Evolutionary conservation across 768 basidiomycete species (phyloP).

Genomic region (Leccinum fibrillosum): DNA sequence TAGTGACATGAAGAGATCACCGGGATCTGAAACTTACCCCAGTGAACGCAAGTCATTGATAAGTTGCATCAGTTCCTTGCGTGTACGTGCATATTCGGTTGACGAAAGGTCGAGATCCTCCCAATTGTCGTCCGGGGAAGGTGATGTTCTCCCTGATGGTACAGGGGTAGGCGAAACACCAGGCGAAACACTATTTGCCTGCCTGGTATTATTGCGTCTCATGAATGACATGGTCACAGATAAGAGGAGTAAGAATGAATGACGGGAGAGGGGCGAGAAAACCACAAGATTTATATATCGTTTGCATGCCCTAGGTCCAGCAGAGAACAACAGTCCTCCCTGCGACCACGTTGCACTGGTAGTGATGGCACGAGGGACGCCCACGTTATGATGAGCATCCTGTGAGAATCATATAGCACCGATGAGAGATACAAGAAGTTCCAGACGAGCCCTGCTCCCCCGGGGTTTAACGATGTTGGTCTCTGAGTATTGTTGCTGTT

Average conservation of each 20-base stretch:
- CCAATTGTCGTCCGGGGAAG: conserved; percentile 14
- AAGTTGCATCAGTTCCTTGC: conserved; percentile 39
- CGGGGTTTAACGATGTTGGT: neutral
- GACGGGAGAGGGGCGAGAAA: neutral
- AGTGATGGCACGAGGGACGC: neutral
- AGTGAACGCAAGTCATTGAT: conserved; percentile 37
- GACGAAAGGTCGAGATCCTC: conserved; percentile 24
- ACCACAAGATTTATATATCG: conserved; percentile 9
- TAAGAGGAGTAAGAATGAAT: neutral
- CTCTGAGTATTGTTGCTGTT: neutral
- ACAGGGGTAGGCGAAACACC: neutral
- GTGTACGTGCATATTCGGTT: conserved; percentile 38
- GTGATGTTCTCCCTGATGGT: neutral
- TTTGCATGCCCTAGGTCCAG: neutral
- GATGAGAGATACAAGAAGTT: neutral
- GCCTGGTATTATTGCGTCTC: neutral
- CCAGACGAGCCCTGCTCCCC: neutral
- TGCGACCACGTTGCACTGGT: neutral
- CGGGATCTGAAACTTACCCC: conserved; percentile 30
- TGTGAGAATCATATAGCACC: neutral
- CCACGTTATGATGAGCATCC: neutral
- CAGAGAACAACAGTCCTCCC: neutral
- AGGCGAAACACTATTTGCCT: neutral
- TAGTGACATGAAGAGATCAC: neutral
- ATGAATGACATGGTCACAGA: conserved; percentile 5